phyloP scores from a whole-genome alignment of 352 stramenopile genomes.

The Phytophthora colocasiae region DNA sequence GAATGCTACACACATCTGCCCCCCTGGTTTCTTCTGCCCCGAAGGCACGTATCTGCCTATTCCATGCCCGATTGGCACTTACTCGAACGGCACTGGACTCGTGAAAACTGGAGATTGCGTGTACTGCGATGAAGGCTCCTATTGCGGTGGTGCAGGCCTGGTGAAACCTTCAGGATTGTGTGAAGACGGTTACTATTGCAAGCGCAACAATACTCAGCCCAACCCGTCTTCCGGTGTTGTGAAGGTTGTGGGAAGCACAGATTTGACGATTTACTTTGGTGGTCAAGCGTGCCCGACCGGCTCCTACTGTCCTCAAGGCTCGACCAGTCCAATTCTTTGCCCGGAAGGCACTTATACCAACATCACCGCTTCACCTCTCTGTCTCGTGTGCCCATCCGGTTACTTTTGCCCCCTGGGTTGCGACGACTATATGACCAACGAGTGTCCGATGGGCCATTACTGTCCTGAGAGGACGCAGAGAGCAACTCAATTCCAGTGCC shows the following conservation, averaged over 20 bases:
- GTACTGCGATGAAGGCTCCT: conserved; percentile 63
- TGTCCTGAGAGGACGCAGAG: conserved; percentile 73
- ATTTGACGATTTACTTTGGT: conserved; percentile 23
- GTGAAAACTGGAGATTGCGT: conserved; percentile 53
- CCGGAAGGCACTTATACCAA: conserved; percentile 54
- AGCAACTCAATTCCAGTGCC: conserved; percentile 71
- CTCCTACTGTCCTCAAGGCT: conserved; percentile 58
- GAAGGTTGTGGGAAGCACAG: conserved; percentile 12
- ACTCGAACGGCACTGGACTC: conserved; percentile 61
- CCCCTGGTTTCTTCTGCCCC: conserved; percentile 77
- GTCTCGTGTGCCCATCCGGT: conserved; percentile 43
- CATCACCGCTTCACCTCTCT: conserved; percentile 31
- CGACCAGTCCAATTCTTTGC: conserved; percentile 39
- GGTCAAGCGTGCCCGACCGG: conserved; percentile 57
- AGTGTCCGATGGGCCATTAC: conserved; percentile 85
- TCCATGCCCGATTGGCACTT: conserved; percentile 68
- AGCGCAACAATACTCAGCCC: conserved; percentile 50
- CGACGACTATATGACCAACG: conserved; percentile 46
- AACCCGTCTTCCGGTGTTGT: conserved; percentile 46
- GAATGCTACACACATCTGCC: conserved; percentile 60
- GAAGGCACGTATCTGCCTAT: conserved; percentile 69
- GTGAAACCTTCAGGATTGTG: conserved; percentile 50
- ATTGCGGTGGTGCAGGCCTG: conserved; percentile 46
- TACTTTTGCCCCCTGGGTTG: conserved; percentile 63
- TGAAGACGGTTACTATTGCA: conserved; percentile 56